Conservation (phyloP, 2,329 filamentous ascomycete species). For the Metarhizium brunneum region DNA sequence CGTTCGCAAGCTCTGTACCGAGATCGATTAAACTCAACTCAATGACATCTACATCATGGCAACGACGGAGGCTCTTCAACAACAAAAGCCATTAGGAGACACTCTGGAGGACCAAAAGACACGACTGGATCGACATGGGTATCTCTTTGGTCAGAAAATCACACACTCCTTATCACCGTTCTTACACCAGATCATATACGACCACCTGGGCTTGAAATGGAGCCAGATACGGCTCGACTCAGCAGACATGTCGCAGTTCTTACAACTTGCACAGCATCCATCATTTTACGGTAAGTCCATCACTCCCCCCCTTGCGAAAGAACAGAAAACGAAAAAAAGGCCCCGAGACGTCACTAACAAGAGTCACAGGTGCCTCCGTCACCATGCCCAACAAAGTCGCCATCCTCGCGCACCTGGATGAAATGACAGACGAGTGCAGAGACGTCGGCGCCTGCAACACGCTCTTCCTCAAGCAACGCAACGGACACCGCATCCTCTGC, state of each 20-base stretch:
- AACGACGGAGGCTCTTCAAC: background rate
- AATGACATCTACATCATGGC: background rate
- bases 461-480: conserved; percentile 51
- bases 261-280: conserved; percentile 43
- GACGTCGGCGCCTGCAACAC: conserved; percentile 76
- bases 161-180: conserved; percentile 45
- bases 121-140: conserved; percentile 36
- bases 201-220: conserved; percentile 40
- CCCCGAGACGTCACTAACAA: background rate
- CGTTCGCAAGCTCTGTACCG: no score
- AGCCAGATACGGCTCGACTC: conserved; percentile 44
- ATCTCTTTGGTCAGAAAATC: conserved; percentile 49
- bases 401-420: conserved; percentile 65
- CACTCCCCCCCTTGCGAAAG: background rate
- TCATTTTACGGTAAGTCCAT: conserved; percentile 48
- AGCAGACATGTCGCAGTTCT: conserved; percentile 36
- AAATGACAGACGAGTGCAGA: conserved; percentile 61
- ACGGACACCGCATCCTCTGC: conserved; percentile 45
- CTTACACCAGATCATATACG: conserved; percentile 45
- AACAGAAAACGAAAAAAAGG: background rate
- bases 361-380: conserved; percentile 51
- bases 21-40: no score
- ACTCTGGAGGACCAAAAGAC: conserved; percentile 8
- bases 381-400: conserved; percentile 81
- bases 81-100: background rate